phyloP scores from a whole-genome alignment of 2,329 filamentous ascomycete genomes.

The Penicillium expansum region DNA sequence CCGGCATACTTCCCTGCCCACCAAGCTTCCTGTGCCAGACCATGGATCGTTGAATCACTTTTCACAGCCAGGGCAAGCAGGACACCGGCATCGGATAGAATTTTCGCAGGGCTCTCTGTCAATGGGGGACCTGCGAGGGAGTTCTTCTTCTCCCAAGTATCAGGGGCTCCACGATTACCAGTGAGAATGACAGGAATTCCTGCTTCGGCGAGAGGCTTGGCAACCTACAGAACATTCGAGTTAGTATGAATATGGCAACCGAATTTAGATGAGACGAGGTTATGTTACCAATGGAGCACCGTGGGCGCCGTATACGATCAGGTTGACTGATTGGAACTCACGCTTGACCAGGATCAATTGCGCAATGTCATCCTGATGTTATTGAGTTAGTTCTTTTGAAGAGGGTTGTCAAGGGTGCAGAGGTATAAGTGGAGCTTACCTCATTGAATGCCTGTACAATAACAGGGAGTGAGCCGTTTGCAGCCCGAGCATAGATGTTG shows the following conservation, averaged over 20 bases:
- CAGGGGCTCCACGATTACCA: not conserved
- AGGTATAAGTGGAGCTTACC: not conserved
- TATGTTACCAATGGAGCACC: not conserved
- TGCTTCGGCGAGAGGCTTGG: not conserved
- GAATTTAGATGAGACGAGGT: too few species aligned
- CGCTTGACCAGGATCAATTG: not conserved
- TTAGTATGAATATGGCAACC: too few species aligned
- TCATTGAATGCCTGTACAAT: not conserved
- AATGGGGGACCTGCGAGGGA: not conserved
- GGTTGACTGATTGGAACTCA: not conserved
- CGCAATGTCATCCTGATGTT: not conserved
- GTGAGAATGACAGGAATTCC: not conserved
- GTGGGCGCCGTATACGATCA: not conserved
- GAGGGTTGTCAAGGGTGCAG: not conserved
- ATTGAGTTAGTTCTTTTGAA: not conserved
- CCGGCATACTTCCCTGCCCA: not conserved
- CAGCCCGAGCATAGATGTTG: not conserved
- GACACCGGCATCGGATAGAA: not conserved
- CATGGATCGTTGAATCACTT: not conserved
- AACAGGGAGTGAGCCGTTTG: not conserved
- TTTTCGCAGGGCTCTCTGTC: not conserved
- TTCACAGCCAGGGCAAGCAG: not conserved
- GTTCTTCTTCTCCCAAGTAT: not conserved
- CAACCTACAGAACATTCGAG: not conserved
- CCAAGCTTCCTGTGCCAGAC: not conserved